phyloP scores from a whole-genome alignment of 2,329 filamentous ascomycete genomes.

The Blumeriella jaapii region DNA sequence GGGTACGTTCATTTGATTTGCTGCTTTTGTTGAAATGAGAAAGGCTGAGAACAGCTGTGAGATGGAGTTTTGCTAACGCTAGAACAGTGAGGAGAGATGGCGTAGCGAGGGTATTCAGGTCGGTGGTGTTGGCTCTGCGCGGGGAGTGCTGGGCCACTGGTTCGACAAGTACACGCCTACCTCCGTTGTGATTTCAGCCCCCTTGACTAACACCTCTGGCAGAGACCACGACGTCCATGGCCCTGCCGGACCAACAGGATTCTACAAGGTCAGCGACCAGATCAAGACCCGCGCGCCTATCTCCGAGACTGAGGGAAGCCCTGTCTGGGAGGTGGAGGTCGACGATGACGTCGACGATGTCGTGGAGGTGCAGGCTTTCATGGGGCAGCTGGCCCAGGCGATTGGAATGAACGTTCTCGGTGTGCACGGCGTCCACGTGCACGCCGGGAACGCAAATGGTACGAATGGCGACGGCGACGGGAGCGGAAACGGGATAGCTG shows the following conservation, averaged over 20 bases:
- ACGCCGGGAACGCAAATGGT: no score
- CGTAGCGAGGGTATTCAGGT: conserved; percentile 67
- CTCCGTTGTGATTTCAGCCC: background rate
- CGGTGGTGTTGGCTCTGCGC: conserved; percentile 51
- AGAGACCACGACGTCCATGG: conserved; percentile 55
- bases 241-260: conserved; percentile 62
- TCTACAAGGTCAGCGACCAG: conserved; percentile 61
- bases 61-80: no score
- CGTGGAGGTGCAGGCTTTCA: conserved; percentile 1
- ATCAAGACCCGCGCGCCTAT: conserved; percentile 6
- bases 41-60: conserved; percentile 14
- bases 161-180: conserved; percentile 62
- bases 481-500: no score
- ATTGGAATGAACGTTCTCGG: background rate
- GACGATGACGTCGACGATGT: background rate
- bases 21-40: background rate
- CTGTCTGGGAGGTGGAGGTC: background rate
- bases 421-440: no score
- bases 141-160: conserved; percentile 66
- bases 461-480: no score
- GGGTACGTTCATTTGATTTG: conserved; percentile 27
- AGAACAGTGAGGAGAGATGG: conserved; percentile 54
- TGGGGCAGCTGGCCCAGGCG: conserved; percentile 1
- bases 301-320: background rate
- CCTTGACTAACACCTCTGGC: background rate